Percentiles rank a stretch among this genome's conserved stretches.
Evolutionary conservation across 805 yeast genomes (phyloP).

Genomic region (Wickerhamiella bombiphila): DNA sequence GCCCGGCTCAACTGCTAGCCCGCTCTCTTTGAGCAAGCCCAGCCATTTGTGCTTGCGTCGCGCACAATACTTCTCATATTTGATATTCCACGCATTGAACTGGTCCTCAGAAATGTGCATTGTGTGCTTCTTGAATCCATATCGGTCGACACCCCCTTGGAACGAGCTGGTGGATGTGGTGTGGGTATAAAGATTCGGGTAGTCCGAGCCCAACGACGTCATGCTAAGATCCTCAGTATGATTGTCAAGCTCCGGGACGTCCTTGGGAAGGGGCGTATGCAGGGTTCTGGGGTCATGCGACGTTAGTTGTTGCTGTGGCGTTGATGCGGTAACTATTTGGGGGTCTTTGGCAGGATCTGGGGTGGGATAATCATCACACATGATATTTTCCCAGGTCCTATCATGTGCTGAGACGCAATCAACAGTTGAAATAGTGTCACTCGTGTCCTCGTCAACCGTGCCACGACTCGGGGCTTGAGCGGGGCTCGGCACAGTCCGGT

Average conservation of each 20-base stretch:
- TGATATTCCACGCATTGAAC: slow-evolving; percentile 64
- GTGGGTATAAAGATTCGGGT: background rate
- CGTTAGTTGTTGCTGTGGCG: background rate
- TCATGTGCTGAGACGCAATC: too few relatives aligned
- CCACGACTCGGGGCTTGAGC: background rate
- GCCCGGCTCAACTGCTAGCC: slow-evolving; percentile 30
- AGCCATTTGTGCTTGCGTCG: slow-evolving; percentile 71
- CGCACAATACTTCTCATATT: slow-evolving; percentile 46
- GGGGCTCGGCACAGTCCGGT: too few relatives aligned
- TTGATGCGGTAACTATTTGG: background rate
- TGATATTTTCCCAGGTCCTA: too few relatives aligned
- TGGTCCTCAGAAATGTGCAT: slow-evolving; percentile 36
- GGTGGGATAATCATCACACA: background rate
- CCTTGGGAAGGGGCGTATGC: background rate
- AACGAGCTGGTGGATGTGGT: slow-evolving; percentile 11
- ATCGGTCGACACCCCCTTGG: slow-evolving; percentile 38
- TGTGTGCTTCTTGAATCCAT: slow-evolving; percentile 70
- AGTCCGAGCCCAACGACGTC: background rate
- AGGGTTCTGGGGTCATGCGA: background rate
- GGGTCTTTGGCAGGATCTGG: too few relatives aligned
- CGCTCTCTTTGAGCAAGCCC: slow-evolving; percentile 47
- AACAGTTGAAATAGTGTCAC: background rate
- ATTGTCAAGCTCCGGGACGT: background rate
- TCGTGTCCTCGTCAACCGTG: background rate
- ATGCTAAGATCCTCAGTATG: background rate